Base-by-base conservation (phyloP, 306 rosid species). In the Begonia loranthoides region DNA sequence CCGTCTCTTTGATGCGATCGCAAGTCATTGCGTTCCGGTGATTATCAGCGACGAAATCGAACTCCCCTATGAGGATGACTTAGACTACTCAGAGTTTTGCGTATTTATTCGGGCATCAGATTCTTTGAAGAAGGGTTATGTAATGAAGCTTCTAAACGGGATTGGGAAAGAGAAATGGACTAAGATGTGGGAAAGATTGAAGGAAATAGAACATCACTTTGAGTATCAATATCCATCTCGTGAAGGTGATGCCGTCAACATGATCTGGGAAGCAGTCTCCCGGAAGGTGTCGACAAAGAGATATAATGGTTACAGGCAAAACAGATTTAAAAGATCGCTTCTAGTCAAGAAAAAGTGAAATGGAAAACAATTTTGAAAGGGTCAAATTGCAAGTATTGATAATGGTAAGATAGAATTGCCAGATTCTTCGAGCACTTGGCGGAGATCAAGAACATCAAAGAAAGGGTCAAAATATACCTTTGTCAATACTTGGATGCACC, bases 11-110 rank as follows among this genome's bases (percentile, higher is more conserved):
- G 99, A 90, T 65, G 83, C 99, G 54, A 82, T 86, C 54, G 86
- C 84, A 17, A 82, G 94, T 74, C 88, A 82, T 55, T 85, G 95
- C 61, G 82, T 88, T 61, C 97, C 97, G 13, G 97, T 88, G 52
- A 77, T 84, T 34, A 75, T 88, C 10, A 88, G 95, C 9, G 95
- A 89, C 33, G 67, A 89, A 52, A 84, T 89, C 55, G 97, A 84
- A 70, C 79, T 89, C 51, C 97, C 95, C 15, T 84, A 70, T 50
- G 95, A 81, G 71, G 95, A 89, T 67, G 73, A 71, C 63, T 58
- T 89, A 24, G 93, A 89, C 66, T 89, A 89, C 87, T 73, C 97
- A 9, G 57, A 84, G 45, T 89, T 89, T 63, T 74, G 82, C 57
- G 33, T 89, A 59, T 81, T 84, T 12, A 79, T 82, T 38, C 70